Percentiles rank a stretch among this genome's conserved stretches.
phyloP scores from a whole-genome alignment of 2,329 filamentous ascomycete species.

The Alternaria triticimaculans region DNA sequence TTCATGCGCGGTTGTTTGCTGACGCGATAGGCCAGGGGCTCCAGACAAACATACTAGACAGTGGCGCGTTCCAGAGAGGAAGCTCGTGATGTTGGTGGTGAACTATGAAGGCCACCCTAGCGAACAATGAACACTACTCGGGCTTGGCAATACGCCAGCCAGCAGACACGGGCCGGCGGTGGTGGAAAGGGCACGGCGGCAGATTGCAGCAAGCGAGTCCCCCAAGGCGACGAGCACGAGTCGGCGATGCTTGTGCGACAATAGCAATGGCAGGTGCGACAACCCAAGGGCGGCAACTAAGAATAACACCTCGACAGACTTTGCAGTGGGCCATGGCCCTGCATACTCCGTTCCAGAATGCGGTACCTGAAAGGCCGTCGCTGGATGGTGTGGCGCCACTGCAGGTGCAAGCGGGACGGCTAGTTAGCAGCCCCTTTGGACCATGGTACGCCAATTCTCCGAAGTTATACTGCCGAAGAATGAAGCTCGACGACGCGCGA shows the following conservation, averaged over 20 bases:
- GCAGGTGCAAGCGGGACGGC: slow-evolving; percentile 10
- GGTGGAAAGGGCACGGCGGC: slow-evolving; percentile 1
- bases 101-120: not conserved
- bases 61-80: not conserved
- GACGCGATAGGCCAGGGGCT: not conserved
- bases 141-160: slow-evolving; percentile 20
- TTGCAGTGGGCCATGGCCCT: not conserved
- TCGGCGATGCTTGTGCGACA: not conserved
- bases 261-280: slow-evolving; percentile 5
- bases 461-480: not conserved
- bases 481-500: not conserved
- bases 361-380: slow-evolving; percentile 1
- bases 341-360: slow-evolving; percentile 16
- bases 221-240: not conserved
- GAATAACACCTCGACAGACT: slow-evolving; percentile 7
- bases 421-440: not conserved
- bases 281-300: slow-evolving; percentile 4
- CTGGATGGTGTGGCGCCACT: slow-evolving; percentile 11
- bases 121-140: slow-evolving; percentile 2
- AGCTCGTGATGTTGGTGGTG: slow-evolving; percentile 1
- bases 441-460: slow-evolving; percentile 9
- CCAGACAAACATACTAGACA: not conserved
- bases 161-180: slow-evolving; percentile 13
- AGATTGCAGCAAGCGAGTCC: slow-evolving; percentile 2
- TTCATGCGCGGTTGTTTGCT: not conserved